Evolutionary conservation across 192 early-diverging fungal species (phyloP), one percentile per base, ranked within the genome.

Genomic region (Lobosporangium transversale): DNA sequence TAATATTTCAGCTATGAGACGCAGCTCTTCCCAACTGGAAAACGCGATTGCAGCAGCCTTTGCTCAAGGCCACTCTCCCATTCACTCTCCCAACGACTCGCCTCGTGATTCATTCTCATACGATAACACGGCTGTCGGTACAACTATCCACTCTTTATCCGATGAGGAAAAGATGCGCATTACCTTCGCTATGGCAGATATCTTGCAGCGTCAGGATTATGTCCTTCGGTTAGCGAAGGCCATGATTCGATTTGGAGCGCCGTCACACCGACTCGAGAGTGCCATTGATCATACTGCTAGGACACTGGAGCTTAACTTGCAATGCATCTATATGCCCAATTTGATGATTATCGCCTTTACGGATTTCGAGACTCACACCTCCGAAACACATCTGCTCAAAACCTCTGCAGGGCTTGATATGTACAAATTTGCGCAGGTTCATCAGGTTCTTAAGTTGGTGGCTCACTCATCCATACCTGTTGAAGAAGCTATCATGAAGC

Each of bases 351-450:
- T 91, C 24, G 86, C 87, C 26, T 93, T 93, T 63, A 83, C 88
- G 60, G 89, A 93, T 76, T 82, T 83, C 24, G 86, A 87, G 48
- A 93, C 89, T 8, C 86, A 91, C 45, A 87, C 90, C 4, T 89
- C 89, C 7, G 91, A 93, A 57, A 93, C 92, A 0, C 91, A 91
- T 50, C 81, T 93, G 40, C 84, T 93, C 62, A 85, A 88, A n/a
- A 78, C 79, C n/a, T 62, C 83, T 17, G 79, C 86, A 1, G 83
- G 86, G 32, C 88, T 88, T 73, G 82, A 93, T 60, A 91, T 93
- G 90, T 71, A 84, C 79, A 85, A 87, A 43, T 81, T 93, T 48
- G 85, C 82, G 2, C 87, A 89, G 53, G 86, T 88, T 9, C 90
- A 91, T 70, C 83, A 86, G 31, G 50, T 88, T 9, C 82, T 88